These are phyloP conservation scores for Ceratocystis harringtonii DNA, from an alignment of 2,329 filamentous ascomycete species.

Conservation along the genomic window DNA sequence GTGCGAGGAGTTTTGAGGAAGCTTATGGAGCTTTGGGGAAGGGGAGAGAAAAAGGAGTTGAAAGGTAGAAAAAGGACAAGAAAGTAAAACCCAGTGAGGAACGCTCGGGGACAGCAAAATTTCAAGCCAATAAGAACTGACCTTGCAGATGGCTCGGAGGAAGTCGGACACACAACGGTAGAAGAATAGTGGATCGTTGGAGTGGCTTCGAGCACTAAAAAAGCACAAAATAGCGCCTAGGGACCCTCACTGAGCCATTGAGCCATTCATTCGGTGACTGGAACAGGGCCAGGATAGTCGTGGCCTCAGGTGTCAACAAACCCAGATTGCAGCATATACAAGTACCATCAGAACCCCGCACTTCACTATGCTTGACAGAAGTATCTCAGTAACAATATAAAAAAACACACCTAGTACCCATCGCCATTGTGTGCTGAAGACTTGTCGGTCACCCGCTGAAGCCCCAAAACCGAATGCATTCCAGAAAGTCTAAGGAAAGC, in stretches of 20 bases:
- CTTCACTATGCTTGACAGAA: slow-evolving; percentile 11
- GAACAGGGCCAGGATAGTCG: slow-evolving; percentile 10
- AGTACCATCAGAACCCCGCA: slow-evolving; percentile 16
- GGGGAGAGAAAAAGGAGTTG: slow-evolving; percentile 18
- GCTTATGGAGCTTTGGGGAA: slow-evolving; percentile 18
- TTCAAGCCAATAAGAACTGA: slow-evolving; percentile 18
- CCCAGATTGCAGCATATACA: slow-evolving; percentile 9
- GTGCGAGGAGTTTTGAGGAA: slow-evolving; percentile 18
- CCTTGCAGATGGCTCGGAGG: slow-evolving; percentile 17
- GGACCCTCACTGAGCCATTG: background rate
- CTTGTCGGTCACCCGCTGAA: slow-evolving; percentile 1
- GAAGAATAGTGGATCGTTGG: slow-evolving; percentile 17
- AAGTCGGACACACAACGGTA: slow-evolving; percentile 18
- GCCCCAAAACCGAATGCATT: background rate
- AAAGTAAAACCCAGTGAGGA: slow-evolving; percentile 18
- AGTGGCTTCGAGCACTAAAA: slow-evolving; percentile 12
- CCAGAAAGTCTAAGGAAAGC: background rate
- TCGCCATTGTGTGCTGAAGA: slow-evolving; percentile 3
- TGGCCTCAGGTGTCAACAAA: slow-evolving; percentile 17
- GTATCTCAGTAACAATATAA: slow-evolving; percentile 15
- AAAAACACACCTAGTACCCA: background rate
- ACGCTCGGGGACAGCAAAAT: slow-evolving; percentile 18
- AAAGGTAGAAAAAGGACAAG: slow-evolving; percentile 16
- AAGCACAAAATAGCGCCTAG: slow-evolving; percentile 13
- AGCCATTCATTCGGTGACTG: background rate